Evolutionary conservation across 2,329 filamentous ascomycete genomes (phyloP).

Genomic region (Aspergillus transmontanensis): DNA sequence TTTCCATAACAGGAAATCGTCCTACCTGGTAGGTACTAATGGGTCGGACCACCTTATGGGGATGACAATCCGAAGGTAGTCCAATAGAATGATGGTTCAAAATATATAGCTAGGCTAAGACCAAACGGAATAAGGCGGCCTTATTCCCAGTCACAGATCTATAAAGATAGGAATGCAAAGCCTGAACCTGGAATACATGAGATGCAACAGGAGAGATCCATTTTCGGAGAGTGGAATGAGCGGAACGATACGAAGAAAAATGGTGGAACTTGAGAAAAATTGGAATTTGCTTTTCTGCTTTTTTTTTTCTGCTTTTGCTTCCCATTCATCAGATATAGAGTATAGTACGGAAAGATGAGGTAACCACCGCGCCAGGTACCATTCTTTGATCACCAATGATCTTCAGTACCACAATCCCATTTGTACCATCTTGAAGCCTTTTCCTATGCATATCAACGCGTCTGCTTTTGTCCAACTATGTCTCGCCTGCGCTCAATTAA

Average conservation of each 20-base stretch:
- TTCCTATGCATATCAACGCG: slow-evolving; percentile 29
- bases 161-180: neutral
- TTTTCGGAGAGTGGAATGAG: neutral
- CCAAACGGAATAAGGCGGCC: neutral
- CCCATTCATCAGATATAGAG: slow-evolving; percentile 24
- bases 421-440: slow-evolving; percentile 28
- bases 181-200: neutral
- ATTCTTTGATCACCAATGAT: slow-evolving; percentile 22
- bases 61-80: neutral
- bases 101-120: neutral
- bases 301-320: slow-evolving; percentile 24
- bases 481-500: slow-evolving; percentile 31
- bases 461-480: slow-evolving; percentile 33
- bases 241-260: neutral
- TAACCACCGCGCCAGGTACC: slow-evolving; percentile 27
- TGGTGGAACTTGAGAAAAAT: neutral
- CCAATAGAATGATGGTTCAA: neutral
- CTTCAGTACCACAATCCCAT: slow-evolving; percentile 29
- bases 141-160: neutral
- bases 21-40: neutral
- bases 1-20: neutral
- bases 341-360: slow-evolving; percentile 25
- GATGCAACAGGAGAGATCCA: neutral
- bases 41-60: neutral
- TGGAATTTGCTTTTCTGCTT: slow-evolving; percentile 14